These are phyloP conservation scores for Aciculosporium take DNA, from an alignment of 2,329 filamentous ascomycete genomes.

Conservation along the genomic window DNA sequence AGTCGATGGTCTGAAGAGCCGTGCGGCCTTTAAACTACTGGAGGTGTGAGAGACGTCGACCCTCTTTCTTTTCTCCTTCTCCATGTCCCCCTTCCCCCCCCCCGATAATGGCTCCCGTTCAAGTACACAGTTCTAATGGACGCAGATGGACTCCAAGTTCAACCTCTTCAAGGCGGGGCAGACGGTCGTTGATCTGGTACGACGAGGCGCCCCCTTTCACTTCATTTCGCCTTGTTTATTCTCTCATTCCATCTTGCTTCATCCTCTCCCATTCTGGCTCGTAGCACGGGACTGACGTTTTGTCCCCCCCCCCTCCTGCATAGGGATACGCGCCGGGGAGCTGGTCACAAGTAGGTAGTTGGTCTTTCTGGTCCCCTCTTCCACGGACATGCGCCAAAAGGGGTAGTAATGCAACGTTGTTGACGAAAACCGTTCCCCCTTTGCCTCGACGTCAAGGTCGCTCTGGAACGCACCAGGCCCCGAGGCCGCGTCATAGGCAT, in stretches of 20 bases:
- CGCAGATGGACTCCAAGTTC: slow-evolving; percentile 71
- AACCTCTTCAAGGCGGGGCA: slow-evolving; percentile 65
- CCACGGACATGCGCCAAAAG: no score
- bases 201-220: slow-evolving; percentile 10
- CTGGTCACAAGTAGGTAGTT: slow-evolving; percentile 60
- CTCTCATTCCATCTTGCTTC: not conserved
- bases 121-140: not conserved
- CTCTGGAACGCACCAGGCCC: slow-evolving; percentile 62
- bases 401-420: no score
- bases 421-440: no score
- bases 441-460: slow-evolving; percentile 45
- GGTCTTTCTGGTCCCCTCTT: no score
- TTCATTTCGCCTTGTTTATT: no score
- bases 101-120: not conserved
- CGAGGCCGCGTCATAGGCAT: slow-evolving; percentile 75
- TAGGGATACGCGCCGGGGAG: slow-evolving; percentile 65
- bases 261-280: no score
- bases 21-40: slow-evolving; percentile 85
- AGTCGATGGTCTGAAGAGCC: slow-evolving; percentile 68
- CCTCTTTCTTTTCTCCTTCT: not conserved
- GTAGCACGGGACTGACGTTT: no score
- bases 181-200: slow-evolving; percentile 78
- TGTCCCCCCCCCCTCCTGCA: no score
- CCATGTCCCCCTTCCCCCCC: no score
- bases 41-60: no score